A percentile compares a stretch with the other conserved stretches of the same genome.
These are phyloP conservation scores for Sporothrix humicola DNA, from an alignment of 2,329 filamentous ascomycete genomes.

Conservation along the genomic window DNA sequence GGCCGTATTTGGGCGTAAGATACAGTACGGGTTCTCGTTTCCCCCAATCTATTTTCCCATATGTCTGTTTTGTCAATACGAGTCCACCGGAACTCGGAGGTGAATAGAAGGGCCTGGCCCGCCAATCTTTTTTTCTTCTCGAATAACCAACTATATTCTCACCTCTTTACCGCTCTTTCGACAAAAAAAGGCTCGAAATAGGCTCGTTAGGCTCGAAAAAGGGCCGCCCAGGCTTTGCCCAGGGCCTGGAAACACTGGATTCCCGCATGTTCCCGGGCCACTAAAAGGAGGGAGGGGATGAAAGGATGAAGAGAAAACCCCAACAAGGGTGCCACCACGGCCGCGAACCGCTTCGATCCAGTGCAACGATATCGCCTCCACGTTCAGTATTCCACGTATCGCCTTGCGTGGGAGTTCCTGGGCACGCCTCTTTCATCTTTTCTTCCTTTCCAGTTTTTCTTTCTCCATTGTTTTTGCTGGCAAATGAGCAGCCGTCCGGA, in stretches of 20 bases:
- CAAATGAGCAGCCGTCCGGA: conserved; percentile 1
- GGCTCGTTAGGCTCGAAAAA: neutral
- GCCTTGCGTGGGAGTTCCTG: conserved; percentile 21
- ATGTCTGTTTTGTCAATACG: neutral
- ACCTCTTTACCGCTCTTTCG: neutral
- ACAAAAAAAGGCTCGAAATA: neutral
- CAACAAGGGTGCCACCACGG: neutral
- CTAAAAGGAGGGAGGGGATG: neutral
- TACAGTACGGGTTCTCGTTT: conserved; percentile 10
- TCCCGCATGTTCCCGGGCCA: neutral
- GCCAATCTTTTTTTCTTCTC: too few species aligned
- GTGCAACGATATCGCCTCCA: neutral
- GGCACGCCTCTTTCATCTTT: neutral
- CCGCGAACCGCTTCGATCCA: neutral
- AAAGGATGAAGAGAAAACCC: neutral
- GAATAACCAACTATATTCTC: neutral
- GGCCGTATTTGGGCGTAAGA: conserved; percentile 15
- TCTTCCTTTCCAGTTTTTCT: neutral
- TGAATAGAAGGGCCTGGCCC: neutral
- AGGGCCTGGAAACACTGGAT: conserved; percentile 1
- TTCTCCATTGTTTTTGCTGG: neutral
- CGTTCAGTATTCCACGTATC: neutral
- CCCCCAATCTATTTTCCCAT: neutral
- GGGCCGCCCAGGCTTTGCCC: neutral
- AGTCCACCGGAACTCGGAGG: conserved; percentile 16